A percentile compares a stretch with the other conserved stretches of the same genome.
These are phyloP conservation scores for Rhizopus arrhizus DNA, from an alignment of 371 early-diverging fungal genomes.

Conservation along the genomic window DNA sequence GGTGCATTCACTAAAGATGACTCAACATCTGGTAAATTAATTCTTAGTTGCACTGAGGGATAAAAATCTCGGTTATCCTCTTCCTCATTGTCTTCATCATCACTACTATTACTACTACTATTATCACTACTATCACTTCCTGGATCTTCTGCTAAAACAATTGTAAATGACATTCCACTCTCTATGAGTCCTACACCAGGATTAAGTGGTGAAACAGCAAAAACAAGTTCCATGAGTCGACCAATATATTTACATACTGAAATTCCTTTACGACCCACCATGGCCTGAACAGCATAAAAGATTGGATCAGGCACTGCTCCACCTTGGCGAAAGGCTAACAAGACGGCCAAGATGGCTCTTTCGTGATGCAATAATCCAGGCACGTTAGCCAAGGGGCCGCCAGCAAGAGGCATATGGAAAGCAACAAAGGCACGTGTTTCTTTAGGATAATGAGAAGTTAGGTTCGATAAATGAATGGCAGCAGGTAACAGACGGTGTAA, in stretches of 20 bases:
- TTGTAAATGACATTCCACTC: slow-evolving; percentile 35
- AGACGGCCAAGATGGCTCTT: slow-evolving; percentile 56
- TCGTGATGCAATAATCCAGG: slow-evolving; percentile 62
- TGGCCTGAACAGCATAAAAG: slow-evolving; percentile 37
- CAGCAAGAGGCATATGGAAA: slow-evolving; percentile 62
- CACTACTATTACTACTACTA: slow-evolving; percentile 10
- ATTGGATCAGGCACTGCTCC: slow-evolving; percentile 53
- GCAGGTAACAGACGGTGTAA: slow-evolving; percentile 58
- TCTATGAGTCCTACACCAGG: slow-evolving; percentile 41
- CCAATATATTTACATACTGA: slow-evolving; percentile 51
- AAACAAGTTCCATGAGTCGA: slow-evolving; percentile 48
- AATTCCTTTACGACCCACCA: slow-evolving; percentile 45
- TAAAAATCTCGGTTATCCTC: slow-evolving; percentile 7
- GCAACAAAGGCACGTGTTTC: slow-evolving; percentile 64
- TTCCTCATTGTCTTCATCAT: slow-evolving; percentile 10
- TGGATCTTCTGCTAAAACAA: background rate
- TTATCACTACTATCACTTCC: slow-evolving; percentile 11
- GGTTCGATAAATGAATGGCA: slow-evolving; percentile 56
- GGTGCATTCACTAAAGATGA: slow-evolving; percentile 30
- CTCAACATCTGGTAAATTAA: slow-evolving; percentile 15
- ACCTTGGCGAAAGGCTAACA: slow-evolving; percentile 61
- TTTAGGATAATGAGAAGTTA: slow-evolving; percentile 60
- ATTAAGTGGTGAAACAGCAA: slow-evolving; percentile 44
- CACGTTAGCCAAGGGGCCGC: slow-evolving; percentile 60
- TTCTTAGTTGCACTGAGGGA: slow-evolving; percentile 25